Base-by-base conservation (phyloP, 441 rosid species). In the Jatropha multifida region DNA sequence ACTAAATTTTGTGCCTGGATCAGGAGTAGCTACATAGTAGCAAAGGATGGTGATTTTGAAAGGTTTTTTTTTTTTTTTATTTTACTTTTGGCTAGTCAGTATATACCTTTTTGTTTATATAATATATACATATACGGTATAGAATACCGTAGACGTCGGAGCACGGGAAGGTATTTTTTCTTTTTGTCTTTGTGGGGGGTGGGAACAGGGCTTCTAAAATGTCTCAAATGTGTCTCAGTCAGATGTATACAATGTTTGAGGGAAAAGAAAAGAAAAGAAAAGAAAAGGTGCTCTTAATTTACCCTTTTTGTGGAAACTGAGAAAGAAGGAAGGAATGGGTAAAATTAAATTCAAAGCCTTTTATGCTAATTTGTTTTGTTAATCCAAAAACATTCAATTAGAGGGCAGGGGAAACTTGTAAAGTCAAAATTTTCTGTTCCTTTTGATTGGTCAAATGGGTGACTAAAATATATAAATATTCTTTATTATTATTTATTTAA, bases 1-100 rank as follows among this genome's bases (percentile, higher is more conserved):
- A 81, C 79, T 88, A 41, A 74, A 83, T 66, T 90, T 80, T 58
- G 85, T 83, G 74, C 74, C 94, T 7, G 96, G 89, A 77, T 79
- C 94, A 18, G 86, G 83, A 68, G 91, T 90, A 20, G 88, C 92
- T 69, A 87, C 89, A 62, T 87, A 51, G 46, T 72, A 56, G 69
- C 18, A 4, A 23, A 37, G 66, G 26, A 13, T 1, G 54, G 62
- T 4, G 17, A 4, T 20, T 32, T n/a, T 49, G 5, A 27, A 23
- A 7, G 56, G 44, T 46, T 26, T 44, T 68, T 62, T 63, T 7
- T 56, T 23, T 23, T 23, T 0, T 23, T 23, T 23, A 23, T 23
- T 23, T 5, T 60, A 68, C 72, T 73, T 71, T 71, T 65, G 40
- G 69, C 11, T 81, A 32, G 37, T 38, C 11, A 27, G 79, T 75